Percentiles rank a stretch among this genome's conserved stretches.
Evolutionary conservation across 257 asterid species (phyloP).

Genomic region (Solanum sitiens): DNA sequence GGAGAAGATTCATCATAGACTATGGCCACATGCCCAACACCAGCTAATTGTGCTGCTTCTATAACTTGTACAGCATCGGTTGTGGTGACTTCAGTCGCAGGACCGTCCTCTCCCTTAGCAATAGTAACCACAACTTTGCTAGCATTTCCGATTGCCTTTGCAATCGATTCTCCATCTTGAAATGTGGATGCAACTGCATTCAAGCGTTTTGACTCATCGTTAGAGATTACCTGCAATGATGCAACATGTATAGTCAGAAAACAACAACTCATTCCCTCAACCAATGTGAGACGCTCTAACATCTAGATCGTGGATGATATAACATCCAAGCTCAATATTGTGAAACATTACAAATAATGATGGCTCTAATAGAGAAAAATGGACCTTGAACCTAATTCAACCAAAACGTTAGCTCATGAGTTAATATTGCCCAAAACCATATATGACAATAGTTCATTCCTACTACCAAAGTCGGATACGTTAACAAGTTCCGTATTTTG

Average conservation of each 20-base stretch:
- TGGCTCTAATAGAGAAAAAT: background rate
- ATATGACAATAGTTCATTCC: background rate
- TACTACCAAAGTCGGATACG: background rate
- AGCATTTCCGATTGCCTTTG: slow-evolving; percentile 88
- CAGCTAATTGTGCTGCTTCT: slow-evolving; percentile 74
- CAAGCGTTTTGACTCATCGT: slow-evolving; percentile 59
- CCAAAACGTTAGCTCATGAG: background rate
- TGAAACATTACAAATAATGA: background rate
- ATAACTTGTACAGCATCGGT: slow-evolving; percentile 76
- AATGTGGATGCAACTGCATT: slow-evolving; percentile 72
- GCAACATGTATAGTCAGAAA: background rate
- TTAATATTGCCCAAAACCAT: background rate
- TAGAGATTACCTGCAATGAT: slow-evolving; percentile 53
- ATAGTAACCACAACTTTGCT: slow-evolving; percentile 88
- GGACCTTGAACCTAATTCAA: background rate
- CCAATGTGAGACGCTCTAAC: background rate
- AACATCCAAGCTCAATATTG: background rate
- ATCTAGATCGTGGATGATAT: background rate
- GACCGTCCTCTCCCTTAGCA: slow-evolving; percentile 70
- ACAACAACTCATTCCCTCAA: background rate
- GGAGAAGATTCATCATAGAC: slow-evolving; percentile 52
- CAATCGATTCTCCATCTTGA: slow-evolving; percentile 65
- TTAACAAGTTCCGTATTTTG: background rate
- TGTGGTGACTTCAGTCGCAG: slow-evolving; percentile 40
- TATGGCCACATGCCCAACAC: slow-evolving; percentile 78